Percentiles rank a stretch among this genome's conserved stretches.
Conservation (phyloP, 371 early-diverging fungal species). For the Apophysomyces sp. region DNA sequence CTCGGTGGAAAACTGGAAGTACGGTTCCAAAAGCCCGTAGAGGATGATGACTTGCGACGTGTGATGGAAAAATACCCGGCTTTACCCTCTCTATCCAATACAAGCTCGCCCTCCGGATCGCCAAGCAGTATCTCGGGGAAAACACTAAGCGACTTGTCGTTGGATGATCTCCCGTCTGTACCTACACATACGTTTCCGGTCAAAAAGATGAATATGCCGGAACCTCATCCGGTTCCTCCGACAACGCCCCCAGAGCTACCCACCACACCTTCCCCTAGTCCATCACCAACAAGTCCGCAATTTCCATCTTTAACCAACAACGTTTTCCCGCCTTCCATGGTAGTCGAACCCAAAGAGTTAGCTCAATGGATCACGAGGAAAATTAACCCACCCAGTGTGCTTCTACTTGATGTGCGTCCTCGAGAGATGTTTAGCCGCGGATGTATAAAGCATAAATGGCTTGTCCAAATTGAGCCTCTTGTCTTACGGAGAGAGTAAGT, state of each 20-base stretch:
- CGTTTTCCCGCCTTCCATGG: slow-evolving; percentile 26
- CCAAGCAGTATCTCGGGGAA: not conserved
- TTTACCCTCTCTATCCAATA: slow-evolving; percentile 1
- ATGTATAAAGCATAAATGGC: slow-evolving; percentile 66
- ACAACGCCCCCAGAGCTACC: not conserved
- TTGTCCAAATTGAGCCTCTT: slow-evolving; percentile 84
- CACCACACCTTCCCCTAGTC: not conserved
- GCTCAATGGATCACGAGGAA: slow-evolving; percentile 33
- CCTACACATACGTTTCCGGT: slow-evolving; percentile 20
- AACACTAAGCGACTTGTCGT: slow-evolving; percentile 1
- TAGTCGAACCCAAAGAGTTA: slow-evolving; percentile 42
- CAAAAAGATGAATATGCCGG: slow-evolving; percentile 10
- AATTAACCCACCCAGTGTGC: slow-evolving; percentile 45
- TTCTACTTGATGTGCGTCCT: slow-evolving; percentile 85
- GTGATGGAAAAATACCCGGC: slow-evolving; percentile 12
- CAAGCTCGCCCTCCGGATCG: slow-evolving; percentile 5
- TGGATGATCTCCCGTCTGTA: slow-evolving; percentile 25
- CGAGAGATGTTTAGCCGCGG: slow-evolving; percentile 66
- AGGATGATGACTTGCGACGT: slow-evolving; percentile 6
- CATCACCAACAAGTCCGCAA: not conserved
- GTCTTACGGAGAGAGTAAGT: slow-evolving; percentile 58
- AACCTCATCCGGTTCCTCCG: not conserved
- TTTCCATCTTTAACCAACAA: slow-evolving; percentile 21
- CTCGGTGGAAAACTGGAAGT: slow-evolving; percentile 13
- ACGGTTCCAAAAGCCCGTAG: slow-evolving; percentile 2